Base-by-base conservation (phyloP, 768 basidiomycete genomes). In the Calocybe cyanea region DNA sequence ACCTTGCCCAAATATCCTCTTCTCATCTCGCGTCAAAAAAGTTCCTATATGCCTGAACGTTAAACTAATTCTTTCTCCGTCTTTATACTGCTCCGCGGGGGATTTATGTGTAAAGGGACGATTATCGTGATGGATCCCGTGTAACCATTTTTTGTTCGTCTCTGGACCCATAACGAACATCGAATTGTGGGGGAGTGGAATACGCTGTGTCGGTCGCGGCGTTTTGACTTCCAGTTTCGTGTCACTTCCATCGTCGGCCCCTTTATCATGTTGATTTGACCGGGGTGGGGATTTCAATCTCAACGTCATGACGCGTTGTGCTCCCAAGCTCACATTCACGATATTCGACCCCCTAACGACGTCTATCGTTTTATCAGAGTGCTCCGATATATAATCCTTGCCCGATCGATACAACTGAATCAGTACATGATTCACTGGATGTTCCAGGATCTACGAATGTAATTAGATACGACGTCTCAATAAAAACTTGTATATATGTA, bases 291-390 rank as follows among this genome's bases (percentile, higher is more conserved):
- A 78, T 61, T 89, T 89, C 39, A 73, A 59, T 19, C 81, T 76
- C 15, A 90, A 71, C 0, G 78, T 83, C 87, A 91, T 90, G 14
- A 75, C 67, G 25, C 88, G 78, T 60, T 84, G 80, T 1, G 88
- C 87, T 5, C 87, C 88, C 11, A 91, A 69, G 55, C 84, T 87
- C 50, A 91, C 83, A 48, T 92, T 92, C 49, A 87, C 85, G 52
- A 90, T 84, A 43, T 71, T 79, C 7, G 87, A 85, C 24, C 80
- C 83, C 10, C 73, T 77, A 3, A 83, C 78, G 52, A 91, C 76
- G 60, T 92, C 89, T 53, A 91, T 76, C 4, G 89, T 92, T 66
- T 91, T 92, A 63, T 92, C 88, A 0, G 85, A 86, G 61, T 92
- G 88, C 54, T 90, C 87, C 0, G 87, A 89, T 51, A 91, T 91